Conservation (phyloP, 495 filamentous ascomycete genomes). For the Aspergillus funiculosus region DNA sequence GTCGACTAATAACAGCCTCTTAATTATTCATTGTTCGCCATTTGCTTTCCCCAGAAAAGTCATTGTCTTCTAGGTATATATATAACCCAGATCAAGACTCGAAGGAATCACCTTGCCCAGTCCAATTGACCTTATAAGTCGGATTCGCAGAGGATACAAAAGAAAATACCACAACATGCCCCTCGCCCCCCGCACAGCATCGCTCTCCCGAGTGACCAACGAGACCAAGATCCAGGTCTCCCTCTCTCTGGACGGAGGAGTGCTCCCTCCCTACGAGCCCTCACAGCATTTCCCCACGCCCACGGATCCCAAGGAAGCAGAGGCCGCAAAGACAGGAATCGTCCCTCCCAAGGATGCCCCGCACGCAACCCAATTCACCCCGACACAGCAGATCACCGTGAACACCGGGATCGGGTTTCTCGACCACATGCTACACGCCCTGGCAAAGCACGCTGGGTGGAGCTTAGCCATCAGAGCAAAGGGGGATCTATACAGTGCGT, state of each 20-base stretch:
- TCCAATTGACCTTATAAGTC: too few relatives aligned
- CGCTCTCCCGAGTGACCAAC: conserved; percentile 81
- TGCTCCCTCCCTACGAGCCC: conserved; percentile 56
- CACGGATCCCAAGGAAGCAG: conserved; percentile 34
- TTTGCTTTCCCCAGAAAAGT: too few relatives aligned
- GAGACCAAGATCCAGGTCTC: conserved; percentile 93
- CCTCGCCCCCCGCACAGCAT: conserved; percentile 56
- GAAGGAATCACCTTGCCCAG: too few relatives aligned
- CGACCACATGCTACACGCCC: conserved; percentile 97
- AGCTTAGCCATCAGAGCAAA: conserved; percentile 71
- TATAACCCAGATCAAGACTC: too few relatives aligned
- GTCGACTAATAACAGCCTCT: conserved; percentile 1
- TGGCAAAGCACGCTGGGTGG: conserved; percentile 94
- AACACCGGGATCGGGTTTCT: conserved; percentile 97
- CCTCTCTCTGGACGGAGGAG: conserved; percentile 88
- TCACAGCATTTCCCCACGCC: conserved; percentile 38
- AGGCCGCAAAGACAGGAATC: conserved; percentile 62
- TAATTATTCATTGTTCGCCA: conserved; percentile 4
- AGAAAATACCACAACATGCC: conserved; percentile 26
- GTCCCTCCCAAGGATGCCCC: conserved; percentile 71
- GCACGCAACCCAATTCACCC: conserved; percentile 77
- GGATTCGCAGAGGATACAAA: too few relatives aligned
- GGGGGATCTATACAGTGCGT: conserved; percentile 85
- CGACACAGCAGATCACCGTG: conserved; percentile 76
- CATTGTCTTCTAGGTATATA: too few relatives aligned